Evolutionary conservation across 2,329 filamentous ascomycete genomes (phyloP).

Genomic region (Verticillium isaacii): DNA sequence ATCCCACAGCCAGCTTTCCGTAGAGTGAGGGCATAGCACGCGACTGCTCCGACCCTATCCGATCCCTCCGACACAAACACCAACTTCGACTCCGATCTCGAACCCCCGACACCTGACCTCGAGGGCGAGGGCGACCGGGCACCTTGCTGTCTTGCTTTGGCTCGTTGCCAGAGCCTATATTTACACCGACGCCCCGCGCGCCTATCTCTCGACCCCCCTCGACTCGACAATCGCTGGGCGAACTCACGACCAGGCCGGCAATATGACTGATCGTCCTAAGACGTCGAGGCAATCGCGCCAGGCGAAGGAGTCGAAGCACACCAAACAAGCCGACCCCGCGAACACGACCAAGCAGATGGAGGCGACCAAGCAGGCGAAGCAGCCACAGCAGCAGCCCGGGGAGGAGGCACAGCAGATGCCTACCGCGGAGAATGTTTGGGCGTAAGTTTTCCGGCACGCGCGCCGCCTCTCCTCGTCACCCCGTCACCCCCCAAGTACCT

Average conservation of each 20-base stretch:
- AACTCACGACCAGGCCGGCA: neutral
- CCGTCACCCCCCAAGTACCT: too few species aligned
- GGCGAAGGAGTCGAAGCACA: neutral
- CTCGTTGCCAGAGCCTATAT: neutral
- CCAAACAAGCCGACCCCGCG: neutral
- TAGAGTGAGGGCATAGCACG: conserved; percentile 3
- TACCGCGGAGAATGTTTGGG: neutral
- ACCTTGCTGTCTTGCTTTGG: neutral
- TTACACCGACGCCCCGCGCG: neutral
- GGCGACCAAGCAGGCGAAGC: neutral
- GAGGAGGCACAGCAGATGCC: neutral
- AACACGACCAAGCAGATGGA: neutral
- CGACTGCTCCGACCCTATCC: neutral
- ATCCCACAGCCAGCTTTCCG: neutral
- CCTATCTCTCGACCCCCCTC: neutral
- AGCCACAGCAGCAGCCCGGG: neutral
- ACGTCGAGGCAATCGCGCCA: neutral
- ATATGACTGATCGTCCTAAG: neutral
- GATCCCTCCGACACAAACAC: neutral
- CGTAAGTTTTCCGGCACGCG: neutral
- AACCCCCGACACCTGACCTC: neutral
- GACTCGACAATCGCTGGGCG: neutral
- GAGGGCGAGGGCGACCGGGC: neutral
- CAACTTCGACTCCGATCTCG: neutral
- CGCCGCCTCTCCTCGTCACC: neutral